Conservation (phyloP, 2,329 filamentous ascomycete genomes). For the Plenodomus lindquistii region DNA sequence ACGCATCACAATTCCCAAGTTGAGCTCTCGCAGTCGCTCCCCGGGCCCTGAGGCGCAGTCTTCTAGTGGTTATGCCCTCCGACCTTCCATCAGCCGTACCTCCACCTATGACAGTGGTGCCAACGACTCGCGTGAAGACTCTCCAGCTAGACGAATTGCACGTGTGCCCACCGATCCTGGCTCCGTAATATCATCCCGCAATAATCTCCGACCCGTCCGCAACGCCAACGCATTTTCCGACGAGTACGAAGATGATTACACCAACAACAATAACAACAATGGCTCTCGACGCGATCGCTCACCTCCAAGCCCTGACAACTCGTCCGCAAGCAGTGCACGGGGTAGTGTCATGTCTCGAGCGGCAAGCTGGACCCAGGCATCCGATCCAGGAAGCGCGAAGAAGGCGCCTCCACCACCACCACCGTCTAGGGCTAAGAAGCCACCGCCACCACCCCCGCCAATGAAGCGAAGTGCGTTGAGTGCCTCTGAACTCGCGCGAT, state of each 20-base stretch:
- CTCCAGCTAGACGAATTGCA: constrained; percentile 54
- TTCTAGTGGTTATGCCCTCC: constrained; percentile 39
- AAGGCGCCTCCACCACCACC: constrained; percentile 62
- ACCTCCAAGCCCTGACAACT: constrained; percentile 55
- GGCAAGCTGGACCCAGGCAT: constrained; percentile 52
- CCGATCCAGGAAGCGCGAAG: constrained; percentile 43
- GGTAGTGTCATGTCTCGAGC: constrained; percentile 56
- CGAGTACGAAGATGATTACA: constrained; percentile 42
- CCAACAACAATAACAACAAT: constrained; percentile 23
- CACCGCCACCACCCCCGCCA: constrained; percentile 65
- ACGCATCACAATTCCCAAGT: constrained; percentile 50
- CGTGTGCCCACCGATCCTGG: constrained; percentile 59
- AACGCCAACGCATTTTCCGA: constrained; percentile 42
- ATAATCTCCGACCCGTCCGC: constrained; percentile 50
- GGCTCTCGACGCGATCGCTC: constrained; percentile 50
- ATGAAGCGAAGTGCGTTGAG: constrained; percentile 62
- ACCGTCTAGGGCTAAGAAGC: constrained; percentile 67
- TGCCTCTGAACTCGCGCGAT: constrained; percentile 42
- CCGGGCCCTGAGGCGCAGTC: constrained; percentile 37
- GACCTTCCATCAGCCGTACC: constrained; percentile 56
- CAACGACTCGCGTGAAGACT: constrained; percentile 57
- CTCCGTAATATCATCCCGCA: constrained; percentile 53
- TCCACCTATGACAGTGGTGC: constrained; percentile 62
- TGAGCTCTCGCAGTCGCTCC: constrained; percentile 50
- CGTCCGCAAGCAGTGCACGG: constrained; percentile 42